Evolutionary conservation across 164 flowering plant genomes (phyloP).

Genomic region (Vitis labrusca): DNA sequence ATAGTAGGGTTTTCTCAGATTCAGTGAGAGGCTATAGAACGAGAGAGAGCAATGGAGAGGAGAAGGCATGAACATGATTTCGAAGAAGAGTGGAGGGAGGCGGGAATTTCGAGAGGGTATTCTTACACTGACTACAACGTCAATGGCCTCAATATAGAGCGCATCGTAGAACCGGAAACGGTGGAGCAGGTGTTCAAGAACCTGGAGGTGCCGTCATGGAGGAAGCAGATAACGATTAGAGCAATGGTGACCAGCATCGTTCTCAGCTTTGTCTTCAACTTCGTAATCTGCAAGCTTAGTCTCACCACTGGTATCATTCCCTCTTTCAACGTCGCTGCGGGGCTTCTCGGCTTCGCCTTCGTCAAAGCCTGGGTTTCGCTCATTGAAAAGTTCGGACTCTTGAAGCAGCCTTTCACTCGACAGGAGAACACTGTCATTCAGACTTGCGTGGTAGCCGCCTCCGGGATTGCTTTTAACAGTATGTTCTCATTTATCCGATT

Average conservation of each 20-base stretch:
- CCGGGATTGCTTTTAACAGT: conserved; percentile 77
- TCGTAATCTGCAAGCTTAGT: conserved; percentile 63
- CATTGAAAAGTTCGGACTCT: conserved; percentile 29
- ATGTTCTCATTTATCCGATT: conserved; percentile 10
- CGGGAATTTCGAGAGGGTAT: too few species aligned
- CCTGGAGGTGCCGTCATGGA: conserved; percentile 47
- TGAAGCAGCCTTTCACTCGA: conserved; percentile 60
- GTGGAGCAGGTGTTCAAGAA: conserved; percentile 37
- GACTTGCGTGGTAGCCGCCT: conserved; percentile 64
- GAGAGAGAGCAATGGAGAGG: background rate
- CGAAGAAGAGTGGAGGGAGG: background rate
- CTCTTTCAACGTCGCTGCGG: conserved; percentile 69
- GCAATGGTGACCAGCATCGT: conserved; percentile 39
- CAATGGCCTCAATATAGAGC: background rate
- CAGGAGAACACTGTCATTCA: conserved; percentile 83
- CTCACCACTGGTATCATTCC: conserved; percentile 75
- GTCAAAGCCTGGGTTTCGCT: conserved; percentile 41
- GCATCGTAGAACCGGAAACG: background rate
- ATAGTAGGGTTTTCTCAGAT: too few species aligned
- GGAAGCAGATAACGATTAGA: conserved; percentile 50
- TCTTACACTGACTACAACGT: background rate
- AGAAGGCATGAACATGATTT: background rate
- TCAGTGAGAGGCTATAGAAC: background rate
- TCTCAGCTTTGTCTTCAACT: conserved; percentile 45
- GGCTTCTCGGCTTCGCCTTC: conserved; percentile 57